Evolutionary conservation across 768 basidiomycete genomes (phyloP).

Genomic region (Sarcomyxa edulis): DNA sequence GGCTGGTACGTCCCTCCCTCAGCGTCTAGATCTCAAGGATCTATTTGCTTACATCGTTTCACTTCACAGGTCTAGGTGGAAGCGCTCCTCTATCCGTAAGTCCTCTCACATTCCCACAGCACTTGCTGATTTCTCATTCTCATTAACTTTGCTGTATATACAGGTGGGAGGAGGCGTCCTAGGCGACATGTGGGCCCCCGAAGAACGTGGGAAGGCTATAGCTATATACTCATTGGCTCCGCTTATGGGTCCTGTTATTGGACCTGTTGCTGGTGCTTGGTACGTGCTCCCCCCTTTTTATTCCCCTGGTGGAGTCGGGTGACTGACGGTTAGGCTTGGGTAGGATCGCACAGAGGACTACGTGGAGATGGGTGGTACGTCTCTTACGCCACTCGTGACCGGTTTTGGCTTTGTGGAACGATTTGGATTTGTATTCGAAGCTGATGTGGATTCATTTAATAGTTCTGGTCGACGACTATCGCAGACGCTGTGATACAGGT

Average conservation of each 20-base stretch:
- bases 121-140: constrained; percentile 30
- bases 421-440: background rate
- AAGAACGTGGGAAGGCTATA: constrained; percentile 60
- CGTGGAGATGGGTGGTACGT: constrained; percentile 71
- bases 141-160: constrained; percentile 14
- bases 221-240: constrained; percentile 64
- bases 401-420: no score
- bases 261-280: constrained; percentile 61
- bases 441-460: background rate
- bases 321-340: constrained; percentile 7
- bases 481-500: constrained; percentile 49
- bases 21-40: no score
- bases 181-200: constrained; percentile 54
- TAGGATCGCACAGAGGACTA: constrained; percentile 53
- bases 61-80: constrained; percentile 70
- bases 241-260: constrained; percentile 58
- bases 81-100: constrained; percentile 63
- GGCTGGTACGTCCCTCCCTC: no score
- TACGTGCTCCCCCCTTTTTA: constrained; percentile 12
- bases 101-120: no score
- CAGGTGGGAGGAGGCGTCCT: constrained; percentile 62
- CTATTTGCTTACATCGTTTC: no score
- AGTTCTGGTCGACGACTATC: constrained; percentile 69
- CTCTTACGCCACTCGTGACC: background rate
- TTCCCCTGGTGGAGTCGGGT: background rate